Evolutionary conservation across 169 alveolate species (phyloP), one percentile per base, ranked within the genome.

Genomic region (Eimeria necatrix): DNA sequence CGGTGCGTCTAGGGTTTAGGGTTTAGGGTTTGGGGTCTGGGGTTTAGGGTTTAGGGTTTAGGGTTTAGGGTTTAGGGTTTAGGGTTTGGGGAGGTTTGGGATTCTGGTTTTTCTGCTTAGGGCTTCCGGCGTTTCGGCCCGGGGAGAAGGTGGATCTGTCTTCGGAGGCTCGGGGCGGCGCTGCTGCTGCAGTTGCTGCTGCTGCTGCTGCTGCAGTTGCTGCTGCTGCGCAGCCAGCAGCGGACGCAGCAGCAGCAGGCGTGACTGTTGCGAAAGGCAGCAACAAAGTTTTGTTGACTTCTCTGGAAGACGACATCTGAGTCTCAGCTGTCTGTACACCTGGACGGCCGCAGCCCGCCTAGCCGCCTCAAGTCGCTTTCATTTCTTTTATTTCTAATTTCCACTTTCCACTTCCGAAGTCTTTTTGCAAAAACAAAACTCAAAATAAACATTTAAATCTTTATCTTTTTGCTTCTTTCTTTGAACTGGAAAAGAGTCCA

Each of bases 51-150:
- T 56, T 56, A 56, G 64, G 14, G 14, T 56, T 8, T 56, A 14
- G 20, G 64, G 64, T 56, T 56, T 8, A 14, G 64, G 14, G 14
- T 56, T 9, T 56, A 56, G 64, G 64, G 14, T 56, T 73, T 41
- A 12, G 20, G 53, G 61, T 0, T 53, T 18, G 24, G 6, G n/a
- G 6, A 61, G 6, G 12, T 18, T 46, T 68, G 20, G 46, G n/a
- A 24, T 8, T 20, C 74, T 16, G 2, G 32, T 10, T 52, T 14
- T 16, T 41, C 4, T 59, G 41, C 22, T 56, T 89, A 93, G 96
- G 99, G 4, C 94, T 97, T 76, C 99, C 99, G 9, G 99, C 99
- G 22, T 98, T 98, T 97, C 97, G 98, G 74, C 99, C 99, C 8
- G 99, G 99, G 3, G 99, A 98, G 93, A 96, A 96, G 96, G 97